A percentile compares a stretch with the other conserved stretches of the same genome.
Conservation (phyloP, 2,329 filamentous ascomycete species). For the Chaetomiaceae sp. region DNA sequence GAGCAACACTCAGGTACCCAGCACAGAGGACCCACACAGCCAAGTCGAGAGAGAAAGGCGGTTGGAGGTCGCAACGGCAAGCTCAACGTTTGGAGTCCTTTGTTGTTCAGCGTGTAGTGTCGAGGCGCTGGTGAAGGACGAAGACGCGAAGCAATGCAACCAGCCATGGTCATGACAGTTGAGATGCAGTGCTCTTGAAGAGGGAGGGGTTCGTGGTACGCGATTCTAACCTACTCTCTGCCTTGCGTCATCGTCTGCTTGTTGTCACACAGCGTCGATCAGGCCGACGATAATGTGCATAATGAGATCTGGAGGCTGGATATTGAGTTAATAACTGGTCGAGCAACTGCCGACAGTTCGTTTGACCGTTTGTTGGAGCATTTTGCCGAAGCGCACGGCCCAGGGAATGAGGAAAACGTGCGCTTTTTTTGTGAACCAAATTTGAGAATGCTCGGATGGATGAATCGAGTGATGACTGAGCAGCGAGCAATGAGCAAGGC, state of each 20-base stretch:
- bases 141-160: conserved; percentile 4
- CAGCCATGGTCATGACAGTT: not conserved
- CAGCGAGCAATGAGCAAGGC: too few relatives aligned
- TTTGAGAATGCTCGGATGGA: too few relatives aligned
- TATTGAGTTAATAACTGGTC: not conserved
- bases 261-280: not conserved
- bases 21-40: not conserved
- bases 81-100: not conserved
- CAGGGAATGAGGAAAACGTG: too few relatives aligned
- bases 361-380: too few relatives aligned
- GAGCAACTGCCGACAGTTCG: conserved; percentile 2
- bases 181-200: not conserved
- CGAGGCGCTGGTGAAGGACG: not conserved
- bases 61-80: too few relatives aligned
- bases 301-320: not conserved
- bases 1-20: conserved; percentile 1
- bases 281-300: conserved; percentile 8
- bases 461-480: too few relatives aligned
- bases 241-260: not conserved
- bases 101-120: not conserved
- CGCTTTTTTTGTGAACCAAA: too few relatives aligned
- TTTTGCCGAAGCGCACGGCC: too few relatives aligned
- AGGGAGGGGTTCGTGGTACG: too few relatives aligned
- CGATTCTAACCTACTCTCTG: too few relatives aligned
- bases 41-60: too few relatives aligned